Conservation (phyloP, 768 basidiomycete genomes). For the Leccinellum luteum region DNA sequence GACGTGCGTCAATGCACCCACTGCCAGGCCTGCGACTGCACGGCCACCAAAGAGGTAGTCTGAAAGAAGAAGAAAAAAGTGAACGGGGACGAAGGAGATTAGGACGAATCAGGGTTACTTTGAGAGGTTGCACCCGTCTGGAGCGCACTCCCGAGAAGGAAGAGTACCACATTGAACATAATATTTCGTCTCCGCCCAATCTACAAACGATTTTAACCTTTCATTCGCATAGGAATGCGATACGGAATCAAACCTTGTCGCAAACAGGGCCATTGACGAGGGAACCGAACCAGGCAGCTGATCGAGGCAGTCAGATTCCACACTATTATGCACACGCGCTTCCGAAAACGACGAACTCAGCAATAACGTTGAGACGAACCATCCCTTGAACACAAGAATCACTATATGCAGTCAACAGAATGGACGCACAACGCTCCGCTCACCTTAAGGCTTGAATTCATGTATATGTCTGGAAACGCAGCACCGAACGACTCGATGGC, state of each 20-base stretch:
- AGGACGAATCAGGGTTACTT: constrained; percentile 2
- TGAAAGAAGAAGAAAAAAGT: background rate
- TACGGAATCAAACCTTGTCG: constrained; percentile 22
- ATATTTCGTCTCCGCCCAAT: constrained; percentile 28
- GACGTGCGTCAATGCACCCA: constrained; percentile 23
- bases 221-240: background rate
- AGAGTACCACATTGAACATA: constrained; percentile 28
- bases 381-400: constrained; percentile 21
- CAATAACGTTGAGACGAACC: constrained; percentile 30
- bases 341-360: constrained; percentile 18
- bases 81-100: background rate
- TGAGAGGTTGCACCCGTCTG: constrained; percentile 30
- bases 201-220: constrained; percentile 2
- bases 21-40: constrained; percentile 19
- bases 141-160: constrained; percentile 30
- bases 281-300: constrained; percentile 33
- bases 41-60: constrained; percentile 31
- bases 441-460: constrained; percentile 27
- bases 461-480: constrained; percentile 31
- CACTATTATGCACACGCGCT: background rate
- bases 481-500: constrained; percentile 35
- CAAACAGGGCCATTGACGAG: constrained; percentile 31
- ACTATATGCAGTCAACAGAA: background rate
- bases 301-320: constrained; percentile 7
- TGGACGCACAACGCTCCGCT: background rate